Evolutionary conservation across 2,329 filamentous ascomycete species (phyloP).

Genomic region (Pochonia chlamydosporia): DNA sequence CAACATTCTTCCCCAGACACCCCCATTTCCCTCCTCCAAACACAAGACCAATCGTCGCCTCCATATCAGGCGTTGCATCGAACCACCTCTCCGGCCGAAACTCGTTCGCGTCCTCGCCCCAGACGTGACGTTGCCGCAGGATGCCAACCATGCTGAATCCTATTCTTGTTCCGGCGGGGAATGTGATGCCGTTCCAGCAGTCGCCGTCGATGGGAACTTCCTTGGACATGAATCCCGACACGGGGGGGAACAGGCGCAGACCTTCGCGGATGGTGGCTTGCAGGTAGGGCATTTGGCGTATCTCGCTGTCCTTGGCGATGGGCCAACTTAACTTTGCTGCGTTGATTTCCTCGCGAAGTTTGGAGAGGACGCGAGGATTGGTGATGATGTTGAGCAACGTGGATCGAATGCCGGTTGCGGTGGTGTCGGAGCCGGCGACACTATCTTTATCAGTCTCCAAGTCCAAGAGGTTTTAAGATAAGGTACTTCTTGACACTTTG

Average conservation of each 20-base stretch:
- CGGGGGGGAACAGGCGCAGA: constrained; percentile 31
- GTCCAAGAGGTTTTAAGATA: too few relatives aligned
- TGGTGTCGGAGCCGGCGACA: constrained; percentile 53
- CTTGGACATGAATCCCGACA: constrained; percentile 30
- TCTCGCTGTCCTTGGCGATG: constrained; percentile 26
- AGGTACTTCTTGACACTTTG: too few relatives aligned
- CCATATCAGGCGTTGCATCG: constrained; percentile 28
- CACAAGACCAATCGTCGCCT: constrained; percentile 29
- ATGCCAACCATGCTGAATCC: constrained; percentile 30
- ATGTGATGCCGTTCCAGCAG: constrained; percentile 22
- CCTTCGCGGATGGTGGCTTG: constrained; percentile 46
- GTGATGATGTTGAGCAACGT: constrained; percentile 47
- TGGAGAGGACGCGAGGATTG: constrained; percentile 38
- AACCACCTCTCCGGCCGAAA: constrained; percentile 33
- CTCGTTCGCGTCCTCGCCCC: constrained; percentile 26
- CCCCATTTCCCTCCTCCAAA: constrained; percentile 33
- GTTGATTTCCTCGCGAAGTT: constrained; percentile 30
- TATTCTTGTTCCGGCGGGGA: constrained; percentile 26
- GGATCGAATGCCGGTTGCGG: constrained; percentile 47
- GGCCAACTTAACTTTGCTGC: constrained; percentile 11
- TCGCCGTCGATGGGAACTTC: constrained; percentile 25
- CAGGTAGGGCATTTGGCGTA: constrained; percentile 34
- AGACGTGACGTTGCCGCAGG: constrained; percentile 25
- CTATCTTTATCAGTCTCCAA: constrained; percentile 15
- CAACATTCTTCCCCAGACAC: constrained; percentile 32